Percentiles rank a stretch among this genome's conserved stretches.
Evolutionary conservation across 2,329 filamentous ascomycete species (phyloP).

Genomic region (Macrophomina phaseolina): DNA sequence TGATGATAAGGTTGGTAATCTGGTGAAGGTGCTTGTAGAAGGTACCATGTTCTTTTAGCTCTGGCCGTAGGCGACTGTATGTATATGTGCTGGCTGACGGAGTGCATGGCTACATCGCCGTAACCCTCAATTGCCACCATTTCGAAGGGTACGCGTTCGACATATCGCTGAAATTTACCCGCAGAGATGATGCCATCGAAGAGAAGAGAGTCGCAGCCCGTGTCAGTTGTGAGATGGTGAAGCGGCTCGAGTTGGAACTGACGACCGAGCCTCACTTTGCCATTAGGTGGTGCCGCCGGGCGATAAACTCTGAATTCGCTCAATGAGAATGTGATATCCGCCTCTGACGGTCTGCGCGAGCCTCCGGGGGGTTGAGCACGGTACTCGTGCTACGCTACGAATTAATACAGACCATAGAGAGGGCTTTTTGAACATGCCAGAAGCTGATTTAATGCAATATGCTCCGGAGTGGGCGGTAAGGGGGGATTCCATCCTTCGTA

Average conservation of each 20-base stretch:
- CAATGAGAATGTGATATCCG: neutral
- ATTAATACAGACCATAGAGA: neutral
- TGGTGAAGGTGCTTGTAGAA: slow-evolving; percentile 58
- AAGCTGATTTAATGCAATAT: neutral
- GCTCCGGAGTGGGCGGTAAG: neutral
- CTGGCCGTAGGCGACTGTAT: slow-evolving; percentile 55
- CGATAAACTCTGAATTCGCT: slow-evolving; percentile 17
- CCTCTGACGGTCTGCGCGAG: neutral
- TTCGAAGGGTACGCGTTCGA: slow-evolving; percentile 63
- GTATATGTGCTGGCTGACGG: slow-evolving; percentile 64
- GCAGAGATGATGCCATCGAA: slow-evolving; percentile 51
- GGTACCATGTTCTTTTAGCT: slow-evolving; percentile 65
- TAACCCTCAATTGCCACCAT: slow-evolving; percentile 72
- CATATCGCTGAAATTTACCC: slow-evolving; percentile 53
- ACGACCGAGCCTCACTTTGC: neutral
- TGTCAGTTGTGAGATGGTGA: slow-evolving; percentile 32
- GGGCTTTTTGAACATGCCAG: neutral
- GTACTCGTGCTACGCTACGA: neutral
- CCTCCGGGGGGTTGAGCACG: neutral
- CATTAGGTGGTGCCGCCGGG: neutral
- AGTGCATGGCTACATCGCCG: slow-evolving; percentile 53
- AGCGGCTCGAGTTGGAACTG: slow-evolving; percentile 32
- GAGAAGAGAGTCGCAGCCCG: slow-evolving; percentile 29
- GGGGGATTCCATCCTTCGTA: slow-evolving; percentile 8
- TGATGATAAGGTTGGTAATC: slow-evolving; percentile 68